Conservation (phyloP, 805 yeast species). For the Torulaspora maleeae region DNA sequence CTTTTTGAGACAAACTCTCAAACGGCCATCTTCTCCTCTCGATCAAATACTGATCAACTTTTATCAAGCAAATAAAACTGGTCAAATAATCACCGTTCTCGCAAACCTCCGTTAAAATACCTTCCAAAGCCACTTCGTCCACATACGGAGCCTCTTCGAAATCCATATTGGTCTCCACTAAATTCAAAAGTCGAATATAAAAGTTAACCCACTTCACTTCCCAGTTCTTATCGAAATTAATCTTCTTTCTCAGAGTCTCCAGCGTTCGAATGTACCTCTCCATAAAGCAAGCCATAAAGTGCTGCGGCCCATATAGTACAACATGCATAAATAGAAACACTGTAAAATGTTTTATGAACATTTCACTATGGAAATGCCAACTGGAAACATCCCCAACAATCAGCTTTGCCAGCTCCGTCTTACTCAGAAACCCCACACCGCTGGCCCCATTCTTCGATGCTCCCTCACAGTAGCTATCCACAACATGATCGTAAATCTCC, state of each 20-base stretch:
- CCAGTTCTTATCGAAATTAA: conserved; percentile 24
- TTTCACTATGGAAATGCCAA: conserved; percentile 19
- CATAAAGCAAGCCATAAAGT: conserved; percentile 17
- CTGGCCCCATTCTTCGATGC: conserved; percentile 9
- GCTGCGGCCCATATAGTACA: conserved; percentile 13
- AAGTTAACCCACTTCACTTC: conserved; percentile 23
- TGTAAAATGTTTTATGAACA: conserved; percentile 19
- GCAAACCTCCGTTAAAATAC: not conserved
- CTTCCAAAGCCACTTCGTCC: conserved; percentile 9
- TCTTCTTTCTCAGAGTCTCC: conserved; percentile 20
- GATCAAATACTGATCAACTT: conserved; percentile 11
- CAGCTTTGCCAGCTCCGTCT: conserved; percentile 9
- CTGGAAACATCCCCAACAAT: conserved; percentile 10
- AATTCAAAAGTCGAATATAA: conserved; percentile 18
- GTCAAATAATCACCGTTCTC: conserved; percentile 1
- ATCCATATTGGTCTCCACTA: conserved; percentile 10
- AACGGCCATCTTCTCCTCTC: conserved; percentile 8
- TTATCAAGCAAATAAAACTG: conserved; percentile 11
- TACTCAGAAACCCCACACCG: not conserved
- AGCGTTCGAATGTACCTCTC: conserved; percentile 17
- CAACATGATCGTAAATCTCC: conserved; percentile 14
- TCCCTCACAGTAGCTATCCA: conserved; percentile 14
- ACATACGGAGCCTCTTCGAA: not conserved
- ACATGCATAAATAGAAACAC: conserved; percentile 16
- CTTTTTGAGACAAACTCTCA: not conserved